Evolutionary conservation across 306 rosid genomes (phyloP).

Genomic region (Geum urbanum): DNA sequence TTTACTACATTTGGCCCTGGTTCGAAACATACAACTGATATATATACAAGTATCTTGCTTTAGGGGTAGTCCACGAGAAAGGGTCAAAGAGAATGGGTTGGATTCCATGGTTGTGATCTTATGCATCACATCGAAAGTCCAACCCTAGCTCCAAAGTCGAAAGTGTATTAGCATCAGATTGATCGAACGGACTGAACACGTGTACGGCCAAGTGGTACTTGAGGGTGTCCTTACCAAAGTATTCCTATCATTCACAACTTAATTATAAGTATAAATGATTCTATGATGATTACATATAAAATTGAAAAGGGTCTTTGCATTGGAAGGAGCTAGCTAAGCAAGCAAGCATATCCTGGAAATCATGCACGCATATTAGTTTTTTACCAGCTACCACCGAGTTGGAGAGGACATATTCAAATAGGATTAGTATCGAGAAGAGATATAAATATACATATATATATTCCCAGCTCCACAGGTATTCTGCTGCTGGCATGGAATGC

Average conservation of each 20-base stretch:
- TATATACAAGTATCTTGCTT: too few species aligned
- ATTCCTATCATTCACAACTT: constrained; percentile 20
- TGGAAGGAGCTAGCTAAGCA: constrained; percentile 7
- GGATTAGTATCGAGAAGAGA: constrained; percentile 47
- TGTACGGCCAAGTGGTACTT: constrained; percentile 37
- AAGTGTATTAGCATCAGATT: constrained; percentile 28
- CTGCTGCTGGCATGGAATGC: constrained; percentile 51
- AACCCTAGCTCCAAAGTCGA: constrained; percentile 9
- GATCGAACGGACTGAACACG: constrained; percentile 42
- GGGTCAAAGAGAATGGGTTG: constrained; percentile 15
- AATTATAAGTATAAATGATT: constrained; percentile 38
- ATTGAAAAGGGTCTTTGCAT: constrained; percentile 25
- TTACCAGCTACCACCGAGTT: constrained; percentile 50
- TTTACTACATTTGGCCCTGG: too few species aligned
- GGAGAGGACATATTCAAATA: constrained; percentile 71
- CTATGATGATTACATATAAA: constrained; percentile 44
- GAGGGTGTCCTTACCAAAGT: constrained; percentile 26
- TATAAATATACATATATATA: background rate
- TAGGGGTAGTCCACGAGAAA: constrained; percentile 6
- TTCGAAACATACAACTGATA: too few species aligned
- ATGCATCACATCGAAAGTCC: constrained; percentile 11
- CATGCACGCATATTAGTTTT: constrained; percentile 17
- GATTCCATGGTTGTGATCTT: constrained; percentile 29
- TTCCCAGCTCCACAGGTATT: constrained; percentile 7
- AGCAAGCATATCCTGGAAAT: constrained; percentile 45